Percentiles rank a stretch among this genome's conserved stretches.
Conservation (phyloP, 495 filamentous ascomycete species). For the Acidiella bohemica region DNA sequence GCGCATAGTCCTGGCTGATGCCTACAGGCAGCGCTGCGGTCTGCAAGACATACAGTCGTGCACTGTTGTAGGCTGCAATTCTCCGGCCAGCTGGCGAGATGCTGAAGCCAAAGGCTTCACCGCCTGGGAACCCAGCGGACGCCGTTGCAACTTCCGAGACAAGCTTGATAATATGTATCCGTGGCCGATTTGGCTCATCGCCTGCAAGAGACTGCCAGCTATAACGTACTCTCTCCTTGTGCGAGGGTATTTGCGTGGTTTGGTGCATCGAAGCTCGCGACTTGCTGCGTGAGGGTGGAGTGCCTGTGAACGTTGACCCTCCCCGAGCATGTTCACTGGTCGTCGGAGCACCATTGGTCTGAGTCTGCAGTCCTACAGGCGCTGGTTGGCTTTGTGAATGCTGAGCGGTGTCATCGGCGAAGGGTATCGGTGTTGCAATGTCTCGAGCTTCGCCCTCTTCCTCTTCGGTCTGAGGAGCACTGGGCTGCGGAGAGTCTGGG, state of each 20-base stretch:
- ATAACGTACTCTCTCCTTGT: slow-evolving; percentile 16
- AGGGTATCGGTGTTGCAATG: slow-evolving; percentile 7
- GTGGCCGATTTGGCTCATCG: slow-evolving; percentile 18
- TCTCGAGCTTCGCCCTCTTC: slow-evolving; percentile 10
- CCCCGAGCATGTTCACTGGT: slow-evolving; percentile 5
- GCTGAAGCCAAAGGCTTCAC: slow-evolving; percentile 19
- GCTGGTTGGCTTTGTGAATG: neutral
- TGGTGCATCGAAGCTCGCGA: slow-evolving; percentile 6
- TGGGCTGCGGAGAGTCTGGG: neutral
- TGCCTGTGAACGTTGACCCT: slow-evolving; percentile 6
- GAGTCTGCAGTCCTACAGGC: no score
- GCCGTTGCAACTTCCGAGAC: slow-evolving; percentile 18
- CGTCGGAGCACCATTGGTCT: slow-evolving; percentile 1
- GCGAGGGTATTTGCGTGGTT: slow-evolving; percentile 7
- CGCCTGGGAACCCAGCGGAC: slow-evolving; percentile 17
- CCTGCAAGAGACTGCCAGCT: slow-evolving; percentile 20
- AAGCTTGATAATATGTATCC: slow-evolving; percentile 21
- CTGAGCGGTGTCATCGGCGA: neutral
- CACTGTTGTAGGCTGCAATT: slow-evolving; percentile 18
- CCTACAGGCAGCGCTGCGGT: slow-evolving; percentile 18
- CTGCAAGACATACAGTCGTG: slow-evolving; percentile 15
- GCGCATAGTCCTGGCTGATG: slow-evolving; percentile 20
- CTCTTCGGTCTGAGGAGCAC: neutral
- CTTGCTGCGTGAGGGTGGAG: slow-evolving; percentile 6
- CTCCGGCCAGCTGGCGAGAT: slow-evolving; percentile 12